Evolutionary conservation across 148 eudicot species (phyloP), one percentile per base, ranked within the genome.

Genomic region (Camellia granthamiana): DNA sequence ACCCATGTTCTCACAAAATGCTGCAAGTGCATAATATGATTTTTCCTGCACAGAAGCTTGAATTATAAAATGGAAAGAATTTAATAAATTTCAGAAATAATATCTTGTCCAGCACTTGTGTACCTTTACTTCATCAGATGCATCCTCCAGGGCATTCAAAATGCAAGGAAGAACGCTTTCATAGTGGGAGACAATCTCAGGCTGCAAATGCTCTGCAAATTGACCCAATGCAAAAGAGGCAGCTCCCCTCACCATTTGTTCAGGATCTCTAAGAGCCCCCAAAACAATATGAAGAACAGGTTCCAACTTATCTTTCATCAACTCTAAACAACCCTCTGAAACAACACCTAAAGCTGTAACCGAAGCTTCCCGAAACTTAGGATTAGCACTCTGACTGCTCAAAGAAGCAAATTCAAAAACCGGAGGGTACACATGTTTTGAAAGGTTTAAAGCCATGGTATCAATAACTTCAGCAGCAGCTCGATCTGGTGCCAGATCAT

Each of bases 401-500:
- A 87, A 55, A 81, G 97, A 93, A 79, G 97, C 90, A 86, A 95
- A 95, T 69, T 95, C 97, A 76, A 90, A 78, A 8, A 93, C 97
- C 74, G 97, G 93, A 44, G 85, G 89, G 77, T 88, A 93, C 6
- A 93, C 97, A 81, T 91, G 92, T 81, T 95, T 95, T 55, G 97
- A 83, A 76, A 93, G 89, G 84, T 87, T 93, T 79, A 93, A 65
- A 64, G 98, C 97, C 98, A 95, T 89, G 55, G 97, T 95, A 79
- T 95, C 99, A 80, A 95, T 92, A 83, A 95, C 99, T 87, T 95
- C 99, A 12, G 99, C 97, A 72, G 97, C 94, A 77, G 97, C 97
- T 66, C 99, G 91, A 84, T 95, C 99, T 19, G 97, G 89, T 80
- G 97, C 89, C 60, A 95, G 94, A 84, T 95, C 99, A 81, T 95